Base-by-base conservation (phyloP, 1,284 basidiomycete species). In the Moniliella sp. region DNA sequence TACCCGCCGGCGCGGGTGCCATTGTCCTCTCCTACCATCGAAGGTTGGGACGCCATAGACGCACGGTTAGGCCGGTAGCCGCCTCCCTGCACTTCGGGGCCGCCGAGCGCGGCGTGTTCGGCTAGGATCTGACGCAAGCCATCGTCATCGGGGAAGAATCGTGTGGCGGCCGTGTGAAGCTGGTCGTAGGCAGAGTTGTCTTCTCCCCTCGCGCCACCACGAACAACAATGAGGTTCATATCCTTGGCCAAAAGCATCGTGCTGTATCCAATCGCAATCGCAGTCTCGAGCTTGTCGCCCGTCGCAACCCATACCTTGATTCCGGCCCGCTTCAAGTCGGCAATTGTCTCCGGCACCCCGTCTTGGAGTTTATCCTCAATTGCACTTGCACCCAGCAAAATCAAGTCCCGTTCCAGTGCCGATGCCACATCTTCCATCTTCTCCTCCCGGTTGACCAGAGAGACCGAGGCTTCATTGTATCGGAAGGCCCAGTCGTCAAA, bases 231-330 rank as follows among this genome's bases (percentile, higher is more conserved):
- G 50, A 97, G 70, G 53, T 97, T 97, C 39, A 83, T 78, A 33
- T 94, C 79, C 23, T 68, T 66, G 1, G 74, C 73, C 28, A 99
- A 78, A 37, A 99, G 70, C 64, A 91, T 88, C 18, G 88, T 94
- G 36, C 80, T 88, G 63, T 91, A 83, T 3, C 86, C 88, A 49
- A 99, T 99, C 19, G 91, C 84, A 75, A 53, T 57, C 18, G 91
- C 88, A 19, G 88, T 97, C 64, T 97, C 88, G 25, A 97, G 73
- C 65, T 97, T 97, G 66, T 99, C 91, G 29, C 91, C 91, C 0
- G 91, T 99, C 4, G 83, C 79, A 13, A 99, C 88, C 91, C 91
- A 99, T 37, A 99, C 36, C 62, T 93, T 97, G 66, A 97, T 94
- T 0, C 91, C 91, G 0, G 91, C 91, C 14, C 75, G 69, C 66